These are phyloP conservation scores for Kuraishia floccosa DNA, from an alignment of 805 yeast species.

Conservation along the genomic window DNA sequence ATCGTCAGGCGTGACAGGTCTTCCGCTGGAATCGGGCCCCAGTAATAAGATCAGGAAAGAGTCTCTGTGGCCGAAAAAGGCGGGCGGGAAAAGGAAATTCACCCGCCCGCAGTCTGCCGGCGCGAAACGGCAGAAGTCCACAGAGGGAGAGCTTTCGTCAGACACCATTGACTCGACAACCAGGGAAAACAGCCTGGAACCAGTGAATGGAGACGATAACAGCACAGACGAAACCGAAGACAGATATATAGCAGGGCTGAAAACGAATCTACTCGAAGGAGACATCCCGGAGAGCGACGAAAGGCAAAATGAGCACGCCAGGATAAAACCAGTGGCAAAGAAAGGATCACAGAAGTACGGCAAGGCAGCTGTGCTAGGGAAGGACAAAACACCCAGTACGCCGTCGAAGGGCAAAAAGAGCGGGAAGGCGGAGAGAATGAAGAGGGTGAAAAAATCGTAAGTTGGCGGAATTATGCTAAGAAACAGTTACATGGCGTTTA, in stretches of 20 bases:
- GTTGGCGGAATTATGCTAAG: too few species aligned
- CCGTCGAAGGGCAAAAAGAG: too few species aligned
- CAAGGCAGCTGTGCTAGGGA: conserved; percentile 1
- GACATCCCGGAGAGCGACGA: conserved; percentile 18
- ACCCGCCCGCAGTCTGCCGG: background rate
- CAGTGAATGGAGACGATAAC: conserved; percentile 3
- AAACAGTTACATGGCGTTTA: too few species aligned
- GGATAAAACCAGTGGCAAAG: conserved; percentile 5
- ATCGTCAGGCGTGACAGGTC: conserved; percentile 55
- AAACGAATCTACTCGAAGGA: conserved; percentile 20
- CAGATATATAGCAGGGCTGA: conserved; percentile 13
- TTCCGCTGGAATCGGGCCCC: conserved; percentile 63
- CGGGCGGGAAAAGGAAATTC: background rate
- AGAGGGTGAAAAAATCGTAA: conserved; percentile 12
- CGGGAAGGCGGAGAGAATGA: conserved; percentile 6
- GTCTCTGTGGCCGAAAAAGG: conserved; percentile 35
- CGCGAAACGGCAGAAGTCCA: too few species aligned
- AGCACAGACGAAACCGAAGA: conserved; percentile 7
- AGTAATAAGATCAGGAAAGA: conserved; percentile 45
- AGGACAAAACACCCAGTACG: conserved; percentile 4
- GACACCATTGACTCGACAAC: background rate
- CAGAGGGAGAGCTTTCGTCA: too few species aligned
- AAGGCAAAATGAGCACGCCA: background rate
- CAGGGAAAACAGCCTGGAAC: background rate
- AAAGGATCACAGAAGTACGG: conserved; percentile 9